Evolutionary conservation across 2,329 filamentous ascomycete genomes (phyloP), one percentile per base, ranked within the genome.

Genomic region (Aspergillus ibericus): DNA sequence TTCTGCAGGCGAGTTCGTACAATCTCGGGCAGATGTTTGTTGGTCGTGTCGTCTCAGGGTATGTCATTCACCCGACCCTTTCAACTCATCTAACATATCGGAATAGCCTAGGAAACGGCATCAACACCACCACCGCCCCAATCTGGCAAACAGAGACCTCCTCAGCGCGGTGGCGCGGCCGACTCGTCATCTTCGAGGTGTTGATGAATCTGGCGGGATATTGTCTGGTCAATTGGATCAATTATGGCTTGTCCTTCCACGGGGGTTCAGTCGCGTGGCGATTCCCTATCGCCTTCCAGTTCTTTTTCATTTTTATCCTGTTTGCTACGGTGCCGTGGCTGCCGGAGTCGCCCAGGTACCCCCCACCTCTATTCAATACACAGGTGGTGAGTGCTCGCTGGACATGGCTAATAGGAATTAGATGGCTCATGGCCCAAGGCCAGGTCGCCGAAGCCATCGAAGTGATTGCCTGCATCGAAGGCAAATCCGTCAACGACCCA

Each of bases 121-220:
- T 83, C 54, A 83, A 83, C 59, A 82, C 80, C 0, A 74, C 79
- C 0, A 81, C 79, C 5, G 80, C 79, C 6, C 80, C 78, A 4
- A 74, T 82, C 3, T 84, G 81, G 80, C 80, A 77, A 66, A 78
- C 79, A 4, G 82, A 84, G 62, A 83, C 80, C 0, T 78, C 78
- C 1, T 78, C 77, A 47, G 68, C 75, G 10, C 68, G 71, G 29
- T 78, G 76, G 76, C 68, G 79, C 59, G 79, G 79, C 15, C 80
- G 79, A 49, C 67, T 81, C 12, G 76, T 81, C 5, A 72, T 81
- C 35, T 74, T 82, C 22, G 78, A 81, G 51, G 76, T 83, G 69
- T 80, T 80, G 47, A 73, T 83, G 65, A 82, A 81, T 56, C 80
- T 83, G 44, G 75, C 74, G 16, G 82, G 82, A 2, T 83, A 82